Base-by-base conservation (phyloP, 257 asterid species). In the Prunella vulgaris region DNA sequence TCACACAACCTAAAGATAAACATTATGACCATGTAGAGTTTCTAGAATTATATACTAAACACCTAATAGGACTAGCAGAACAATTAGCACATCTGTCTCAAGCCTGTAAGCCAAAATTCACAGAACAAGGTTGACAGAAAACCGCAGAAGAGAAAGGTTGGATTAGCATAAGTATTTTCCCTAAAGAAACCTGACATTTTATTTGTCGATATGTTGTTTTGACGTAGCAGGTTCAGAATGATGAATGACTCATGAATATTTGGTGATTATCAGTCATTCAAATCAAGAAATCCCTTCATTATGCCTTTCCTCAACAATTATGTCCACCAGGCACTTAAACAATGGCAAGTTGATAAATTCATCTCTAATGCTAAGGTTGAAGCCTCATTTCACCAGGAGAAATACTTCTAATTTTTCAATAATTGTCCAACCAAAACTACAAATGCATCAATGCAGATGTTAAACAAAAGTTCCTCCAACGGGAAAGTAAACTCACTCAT, bases 301-400 rank as follows among this genome's bases (percentile, higher is more conserved):
- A 10, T 49, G 58, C 17, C 66, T 10, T 52, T 21, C 49, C 70
- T 44, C 40, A 7, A 3, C 5, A 14, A 62, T 37, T n/a, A n/a
- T n/a, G n/a, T n/a, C n/a, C n/a, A n/a, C n/a, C n/a, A n/a, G 33
- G 33, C 33, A 28, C 33, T 25, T 71, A 51, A 28, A 64, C 52
- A 56, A 8, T 68, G 53, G n/a, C 52, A 73, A 21, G 12, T 42
- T 8, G 53, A 37, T 37, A 27, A 71, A 24, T 51, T 71, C 56
- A 62, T 22, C 27, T 51, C 44, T 20, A 48, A 42, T 44, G 37
- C 57, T 71, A 61, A 58, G 17, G 9, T n/a, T 48, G 25, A 56
- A 65, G 33, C 17, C 46, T 56, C 62, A 32, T 44, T 66, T 46
- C 72, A 72, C 20, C 3, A 17, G 25, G 30, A 25, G 27, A 73